These are phyloP conservation scores for Wickerhamomyces strasburgensis DNA, from an alignment of 805 yeast genomes.

Conservation along the genomic window DNA sequence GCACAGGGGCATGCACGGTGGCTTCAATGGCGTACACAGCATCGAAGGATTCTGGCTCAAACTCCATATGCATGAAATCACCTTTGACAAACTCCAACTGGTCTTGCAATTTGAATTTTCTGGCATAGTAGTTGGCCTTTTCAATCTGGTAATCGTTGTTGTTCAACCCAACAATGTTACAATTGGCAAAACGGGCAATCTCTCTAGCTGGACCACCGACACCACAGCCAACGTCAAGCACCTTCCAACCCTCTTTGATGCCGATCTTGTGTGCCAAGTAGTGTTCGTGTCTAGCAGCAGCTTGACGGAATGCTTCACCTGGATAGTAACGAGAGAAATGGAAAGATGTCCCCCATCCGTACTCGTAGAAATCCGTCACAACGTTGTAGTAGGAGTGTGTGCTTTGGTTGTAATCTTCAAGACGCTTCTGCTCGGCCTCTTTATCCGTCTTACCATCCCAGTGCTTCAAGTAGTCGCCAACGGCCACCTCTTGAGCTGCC, in stretches of 20 bases:
- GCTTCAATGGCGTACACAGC: conserved; percentile 99
- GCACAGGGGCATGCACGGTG: conserved; percentile 94
- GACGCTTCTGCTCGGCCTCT: conserved; percentile 66
- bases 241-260: conserved; percentile 73
- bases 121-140: conserved; percentile 81
- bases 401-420: conserved; percentile 81
- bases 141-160: conserved; percentile 96
- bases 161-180: conserved; percentile 83
- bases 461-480: conserved; percentile 87
- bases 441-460: conserved; percentile 89
- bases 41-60: conserved; percentile 83
- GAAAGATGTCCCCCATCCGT: conserved; percentile 99
- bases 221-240: conserved; percentile 98
- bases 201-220: conserved; percentile 99
- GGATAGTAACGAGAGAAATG: conserved; percentile 91
- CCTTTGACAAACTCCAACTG: conserved; percentile 89
- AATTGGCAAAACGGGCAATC: conserved; percentile 85
- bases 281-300: conserved; percentile 96
- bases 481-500: conserved; percentile 76
- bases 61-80: conserved; percentile 99
- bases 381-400: conserved; percentile 95
- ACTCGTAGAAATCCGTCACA: conserved; percentile 97
- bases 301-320: conserved; percentile 92
- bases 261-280: conserved; percentile 85
- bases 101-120: conserved; percentile 56